phyloP scores from a whole-genome alignment of 768 basidiomycete genomes.

The Lyophyllum atratum region DNA sequence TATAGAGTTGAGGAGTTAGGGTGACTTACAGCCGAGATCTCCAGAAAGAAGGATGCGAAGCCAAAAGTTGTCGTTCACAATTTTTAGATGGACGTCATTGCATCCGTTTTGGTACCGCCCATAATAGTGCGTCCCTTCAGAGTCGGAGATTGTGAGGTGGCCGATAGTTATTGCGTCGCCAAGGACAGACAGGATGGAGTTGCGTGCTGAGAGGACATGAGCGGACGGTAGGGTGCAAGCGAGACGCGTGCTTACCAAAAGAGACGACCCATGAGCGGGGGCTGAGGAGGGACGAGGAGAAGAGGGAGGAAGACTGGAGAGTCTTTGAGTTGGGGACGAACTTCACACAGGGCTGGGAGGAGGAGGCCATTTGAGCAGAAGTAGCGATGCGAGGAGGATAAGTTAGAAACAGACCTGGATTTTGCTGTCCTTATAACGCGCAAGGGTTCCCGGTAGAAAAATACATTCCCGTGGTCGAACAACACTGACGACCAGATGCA shows the following conservation, averaged over 20 bases:
- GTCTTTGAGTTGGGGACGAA: constrained; percentile 45
- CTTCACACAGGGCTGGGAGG: constrained; percentile 41
- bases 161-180: constrained; percentile 60
- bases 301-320: constrained; percentile 43
- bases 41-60: constrained; percentile 64
- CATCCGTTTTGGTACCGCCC: constrained; percentile 58
- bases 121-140: constrained; percentile 59
- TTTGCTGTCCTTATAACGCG: constrained; percentile 25
- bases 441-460: constrained; percentile 32
- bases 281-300: constrained; percentile 44
- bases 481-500: constrained; percentile 11
- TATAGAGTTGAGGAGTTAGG: neutral
- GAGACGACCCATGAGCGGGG: constrained; percentile 50
- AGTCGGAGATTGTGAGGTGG: constrained; percentile 62
- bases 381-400: constrained; percentile 21
- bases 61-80: constrained; percentile 68
- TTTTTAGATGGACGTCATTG: constrained; percentile 60
- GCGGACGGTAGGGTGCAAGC: constrained; percentile 1
- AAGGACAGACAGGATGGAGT: constrained; percentile 60
- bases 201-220: constrained; percentile 45
- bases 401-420: constrained; percentile 17
- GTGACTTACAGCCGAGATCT: constrained; percentile 63
- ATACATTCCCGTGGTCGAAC: constrained; percentile 34
- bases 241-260: constrained; percentile 40
- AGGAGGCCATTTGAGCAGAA: constrained; percentile 41